These are phyloP conservation scores for Dioszegia hungarica DNA, from an alignment of 768 basidiomycete species.

Conservation along the genomic window DNA sequence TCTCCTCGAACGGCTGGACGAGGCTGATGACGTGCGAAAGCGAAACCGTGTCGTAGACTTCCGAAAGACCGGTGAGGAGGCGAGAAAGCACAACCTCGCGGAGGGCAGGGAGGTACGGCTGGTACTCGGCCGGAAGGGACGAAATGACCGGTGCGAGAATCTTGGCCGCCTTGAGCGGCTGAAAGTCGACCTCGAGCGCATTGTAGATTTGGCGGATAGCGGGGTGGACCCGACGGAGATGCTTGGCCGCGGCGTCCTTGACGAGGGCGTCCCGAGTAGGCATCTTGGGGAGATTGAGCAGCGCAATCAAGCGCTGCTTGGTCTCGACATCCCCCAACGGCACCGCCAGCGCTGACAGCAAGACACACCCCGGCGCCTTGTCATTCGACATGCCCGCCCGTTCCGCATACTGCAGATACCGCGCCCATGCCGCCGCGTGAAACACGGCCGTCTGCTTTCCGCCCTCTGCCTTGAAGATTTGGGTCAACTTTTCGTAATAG, in stretches of 20 bases:
- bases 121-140: constrained; percentile 55
- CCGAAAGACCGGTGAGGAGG: constrained; percentile 80
- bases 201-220: constrained; percentile 73
- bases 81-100: constrained; percentile 87
- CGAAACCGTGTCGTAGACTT: constrained; percentile 84
- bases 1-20: constrained; percentile 64
- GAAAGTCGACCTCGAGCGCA: constrained; percentile 86
- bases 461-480: constrained; percentile 78
- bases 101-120: constrained; percentile 81
- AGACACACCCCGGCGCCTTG: constrained; percentile 80
- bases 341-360: constrained; percentile 87
- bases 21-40: constrained; percentile 72
- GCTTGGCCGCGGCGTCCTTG: constrained; percentile 78
- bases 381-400: constrained; percentile 62
- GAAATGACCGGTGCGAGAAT: constrained; percentile 73
- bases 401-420: constrained; percentile 61
- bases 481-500: constrained; percentile 96
- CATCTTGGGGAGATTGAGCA: constrained; percentile 74
- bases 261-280: constrained; percentile 84
- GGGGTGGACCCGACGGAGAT: constrained; percentile 68
- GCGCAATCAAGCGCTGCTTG: constrained; percentile 68
- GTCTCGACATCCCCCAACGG: constrained; percentile 65
- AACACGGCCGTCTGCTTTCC: constrained; percentile 76
- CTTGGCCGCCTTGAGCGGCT: constrained; percentile 78
- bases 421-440: constrained; percentile 92